These are phyloP conservation scores for Fusarium sp. DNA, from an alignment of 2,329 filamentous ascomycete genomes.

Conservation along the genomic window DNA sequence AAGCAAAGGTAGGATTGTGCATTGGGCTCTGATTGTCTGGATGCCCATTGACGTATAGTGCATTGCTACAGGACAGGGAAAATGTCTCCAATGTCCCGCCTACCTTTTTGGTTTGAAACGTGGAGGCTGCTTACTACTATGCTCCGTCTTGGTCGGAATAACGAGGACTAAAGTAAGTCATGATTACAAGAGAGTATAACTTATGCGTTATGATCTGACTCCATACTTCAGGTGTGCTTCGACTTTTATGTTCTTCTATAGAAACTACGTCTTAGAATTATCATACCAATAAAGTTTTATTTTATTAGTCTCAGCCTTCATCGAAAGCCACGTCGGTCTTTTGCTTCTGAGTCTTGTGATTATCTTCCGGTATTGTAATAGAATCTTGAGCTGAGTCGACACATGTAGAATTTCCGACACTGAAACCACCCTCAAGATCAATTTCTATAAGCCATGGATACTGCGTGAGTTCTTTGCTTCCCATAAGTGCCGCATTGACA, in stretches of 20 bases:
- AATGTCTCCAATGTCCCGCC: background rate
- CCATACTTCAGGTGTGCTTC: background rate
- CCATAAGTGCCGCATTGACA: conserved; percentile 28
- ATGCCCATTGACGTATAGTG: background rate
- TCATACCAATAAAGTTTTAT: background rate
- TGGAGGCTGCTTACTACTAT: too few species aligned
- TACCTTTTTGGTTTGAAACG: too few species aligned
- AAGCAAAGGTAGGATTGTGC: background rate
- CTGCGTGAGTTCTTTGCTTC: background rate
- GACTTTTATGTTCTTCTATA: background rate
- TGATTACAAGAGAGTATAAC: too few species aligned
- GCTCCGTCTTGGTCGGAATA: background rate
- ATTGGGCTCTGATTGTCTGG: background rate
- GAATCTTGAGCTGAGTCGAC: too few species aligned
- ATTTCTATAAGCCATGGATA: conserved; percentile 23
- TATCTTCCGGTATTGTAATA: accelerated
- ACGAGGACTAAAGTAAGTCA: background rate
- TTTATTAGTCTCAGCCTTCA: background rate
- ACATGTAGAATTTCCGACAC: background rate
- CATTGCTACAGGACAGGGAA: background rate
- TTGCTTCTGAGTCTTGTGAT: background rate
- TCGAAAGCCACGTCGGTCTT: background rate
- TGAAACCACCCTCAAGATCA: background rate
- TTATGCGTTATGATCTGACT: too few species aligned
- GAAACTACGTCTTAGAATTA: too few species aligned